Evolutionary conservation across 1,139 yeast genomes (phyloP), one percentile per base, ranked within the genome.

Genomic region (Barnettozyma hawaiiensis): DNA sequence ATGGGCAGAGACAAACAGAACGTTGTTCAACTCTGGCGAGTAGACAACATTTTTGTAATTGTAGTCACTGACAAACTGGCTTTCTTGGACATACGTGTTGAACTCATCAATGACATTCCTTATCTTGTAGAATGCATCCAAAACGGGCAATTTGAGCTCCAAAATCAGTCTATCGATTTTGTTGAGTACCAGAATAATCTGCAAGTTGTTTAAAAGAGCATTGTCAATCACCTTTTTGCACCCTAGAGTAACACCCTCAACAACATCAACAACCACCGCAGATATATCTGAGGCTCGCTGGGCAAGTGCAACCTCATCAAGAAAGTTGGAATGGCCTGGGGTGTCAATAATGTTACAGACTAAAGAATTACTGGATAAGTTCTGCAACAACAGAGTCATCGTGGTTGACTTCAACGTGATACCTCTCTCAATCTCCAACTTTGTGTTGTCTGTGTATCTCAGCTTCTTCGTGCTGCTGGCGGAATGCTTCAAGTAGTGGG

Each of bases 291-390:
- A 75, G 1, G 79, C 68, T 24, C 76, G 62, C 18, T 81, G 60
- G 0, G 84, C 75, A 1, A 78, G 71, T 0, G 77, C 70, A 3
- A 78, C 66, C 54, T 92, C 97, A 57, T 86, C 96, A 26, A 71
- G 63, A 58, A 92, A 92, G 55, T 87, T 82, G 1, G 76, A 74
- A 62, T 92, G 97, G 0, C 99, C 99, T 0, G 99, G 99, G 0
- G 96, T 71, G 55, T 94, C 98, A 1, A 87, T 50, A 3, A 89
- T 52, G 54, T 84, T 86, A 23, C 82, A 55, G 1, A 77, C 73
- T 31, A 66, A 65, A 0, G 95, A 81, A 49, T 72, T 76, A 2
- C 73, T 79, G 18, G 66, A 68, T 22, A 75, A 49, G 54, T 78
- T 78, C 0, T 74, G 75, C n/a, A 83, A 60, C 10, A 90, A 60